Evolutionary conservation across 177 flowering plant species (phyloP).

Genomic region (Vitis hybrid): DNA sequence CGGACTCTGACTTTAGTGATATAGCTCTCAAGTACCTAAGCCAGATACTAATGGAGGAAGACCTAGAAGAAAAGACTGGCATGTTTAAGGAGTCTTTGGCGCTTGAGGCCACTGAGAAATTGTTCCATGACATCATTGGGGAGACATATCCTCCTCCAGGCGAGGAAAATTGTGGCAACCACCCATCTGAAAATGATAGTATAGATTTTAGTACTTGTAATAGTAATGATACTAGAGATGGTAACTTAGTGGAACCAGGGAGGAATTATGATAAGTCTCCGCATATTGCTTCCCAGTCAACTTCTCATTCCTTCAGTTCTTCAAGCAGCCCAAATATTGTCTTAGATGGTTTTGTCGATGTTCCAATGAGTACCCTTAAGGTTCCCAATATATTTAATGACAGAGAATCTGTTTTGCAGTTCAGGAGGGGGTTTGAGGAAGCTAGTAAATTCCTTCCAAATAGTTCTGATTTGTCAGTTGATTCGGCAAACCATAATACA

Average conservation of each 20-base stretch:
- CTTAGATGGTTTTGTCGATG: constrained; percentile 20
- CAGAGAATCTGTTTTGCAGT: constrained; percentile 18
- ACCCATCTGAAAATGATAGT: constrained; percentile 10
- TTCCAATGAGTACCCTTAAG: constrained; percentile 26
- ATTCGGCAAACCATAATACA: too few species aligned
- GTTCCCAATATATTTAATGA: constrained; percentile 21
- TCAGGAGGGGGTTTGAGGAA: constrained; percentile 14
- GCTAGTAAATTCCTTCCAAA: too few species aligned
- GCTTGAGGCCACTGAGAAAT: constrained; percentile 54
- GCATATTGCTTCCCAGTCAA: neutral
- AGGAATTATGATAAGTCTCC: constrained; percentile 3
- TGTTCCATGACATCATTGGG: constrained; percentile 48
- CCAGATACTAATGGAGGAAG: constrained; percentile 65
- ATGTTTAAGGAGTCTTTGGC: constrained; percentile 52
- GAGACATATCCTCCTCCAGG: constrained; percentile 34
- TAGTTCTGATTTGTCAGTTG: too few species aligned
- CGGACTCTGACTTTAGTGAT: constrained; percentile 55
- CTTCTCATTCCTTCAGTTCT: constrained; percentile 11
- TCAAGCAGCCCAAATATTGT: constrained; percentile 8
- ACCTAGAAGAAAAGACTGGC: constrained; percentile 45
- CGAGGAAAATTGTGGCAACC: constrained; percentile 16
- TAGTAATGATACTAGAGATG: neutral
- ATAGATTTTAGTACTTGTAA: constrained; percentile 5
- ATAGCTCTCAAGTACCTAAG: constrained; percentile 41
- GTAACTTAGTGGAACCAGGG: constrained; percentile 15